phyloP scores from a whole-genome alignment of 2,329 filamentous ascomycete genomes.

The Sclerotinia nivalis region DNA sequence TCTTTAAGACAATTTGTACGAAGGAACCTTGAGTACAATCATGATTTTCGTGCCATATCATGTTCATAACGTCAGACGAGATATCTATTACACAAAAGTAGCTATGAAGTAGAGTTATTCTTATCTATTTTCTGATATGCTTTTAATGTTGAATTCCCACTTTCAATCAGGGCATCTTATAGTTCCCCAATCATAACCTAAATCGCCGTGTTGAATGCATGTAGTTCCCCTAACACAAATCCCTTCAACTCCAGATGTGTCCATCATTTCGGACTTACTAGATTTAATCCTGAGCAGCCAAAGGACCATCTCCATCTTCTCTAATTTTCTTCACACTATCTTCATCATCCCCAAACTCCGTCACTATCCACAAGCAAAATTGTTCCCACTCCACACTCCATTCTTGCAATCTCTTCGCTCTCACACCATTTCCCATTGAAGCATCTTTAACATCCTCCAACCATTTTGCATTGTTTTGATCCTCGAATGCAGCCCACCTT shows the following conservation, averaged over 20 bases:
- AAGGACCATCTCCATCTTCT: conserved; percentile 27
- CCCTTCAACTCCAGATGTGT: not conserved
- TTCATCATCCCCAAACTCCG: conserved; percentile 62
- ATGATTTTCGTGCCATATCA: not conserved
- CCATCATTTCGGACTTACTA: not conserved
- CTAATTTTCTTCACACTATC: conserved; percentile 31
- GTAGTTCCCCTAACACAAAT: conserved; percentile 9
- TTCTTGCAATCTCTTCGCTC: conserved; percentile 71
- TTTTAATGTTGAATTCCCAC: conserved; percentile 23
- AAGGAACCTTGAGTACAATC: not conserved
- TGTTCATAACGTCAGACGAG: not conserved
- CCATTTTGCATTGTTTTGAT: conserved; percentile 72
- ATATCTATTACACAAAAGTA: not conserved
- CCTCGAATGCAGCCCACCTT: conserved; percentile 85
- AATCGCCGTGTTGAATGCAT: conserved; percentile 10
- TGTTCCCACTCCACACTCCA: conserved; percentile 84
- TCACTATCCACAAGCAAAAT: conserved; percentile 88
- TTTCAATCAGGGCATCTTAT: not conserved
- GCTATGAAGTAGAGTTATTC: not conserved
- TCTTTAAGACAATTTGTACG: not conserved
- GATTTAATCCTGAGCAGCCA: conserved; percentile 31
- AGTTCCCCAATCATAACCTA: conserved; percentile 10
- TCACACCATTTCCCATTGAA: conserved; percentile 66
- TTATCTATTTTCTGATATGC: not conserved
- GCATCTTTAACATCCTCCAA: conserved; percentile 70